Percentiles rank a stretch among this genome's conserved stretches.
Evolutionary conservation across 148 eudicot species (phyloP).

Genomic region (Fagopyrum homotropicum): DNA sequence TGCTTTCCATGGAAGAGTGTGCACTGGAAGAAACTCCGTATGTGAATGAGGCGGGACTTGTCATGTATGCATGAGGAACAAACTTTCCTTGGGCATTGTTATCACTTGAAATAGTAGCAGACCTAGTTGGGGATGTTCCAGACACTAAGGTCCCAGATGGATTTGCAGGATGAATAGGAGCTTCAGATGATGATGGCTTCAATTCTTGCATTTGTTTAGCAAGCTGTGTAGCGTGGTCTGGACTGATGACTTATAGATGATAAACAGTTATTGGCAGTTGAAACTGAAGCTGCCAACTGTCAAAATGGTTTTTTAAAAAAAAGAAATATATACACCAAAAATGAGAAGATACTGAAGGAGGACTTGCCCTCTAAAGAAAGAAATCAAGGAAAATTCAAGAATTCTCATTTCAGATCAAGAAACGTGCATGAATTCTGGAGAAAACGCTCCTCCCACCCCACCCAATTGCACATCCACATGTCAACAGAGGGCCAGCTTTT

Average conservation of each 20-base stretch:
- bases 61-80: constrained; percentile 17
- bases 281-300: background rate
- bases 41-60: constrained; percentile 22
- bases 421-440: background rate
- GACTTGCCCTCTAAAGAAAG: background rate
- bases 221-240: background rate
- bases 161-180: constrained; percentile 6
- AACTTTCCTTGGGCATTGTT: constrained; percentile 16
- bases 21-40: constrained; percentile 24
- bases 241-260: background rate
- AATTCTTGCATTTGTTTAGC: constrained; percentile 8
- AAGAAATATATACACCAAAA: background rate
- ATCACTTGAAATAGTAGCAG: constrained; percentile 10
- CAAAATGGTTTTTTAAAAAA: background rate
- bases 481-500: background rate
- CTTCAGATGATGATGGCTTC: constrained; percentile 3
- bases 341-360: background rate
- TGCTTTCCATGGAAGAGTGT: constrained; percentile 19
- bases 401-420: background rate
- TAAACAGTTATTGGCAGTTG: background rate
- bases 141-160: constrained; percentile 4
- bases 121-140: background rate
- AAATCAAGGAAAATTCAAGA: background rate
- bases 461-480: background rate
- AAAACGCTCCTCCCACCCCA: background rate